These are phyloP conservation scores for Ogataea naganishii DNA, from an alignment of 805 yeast species.

Conservation along the genomic window DNA sequence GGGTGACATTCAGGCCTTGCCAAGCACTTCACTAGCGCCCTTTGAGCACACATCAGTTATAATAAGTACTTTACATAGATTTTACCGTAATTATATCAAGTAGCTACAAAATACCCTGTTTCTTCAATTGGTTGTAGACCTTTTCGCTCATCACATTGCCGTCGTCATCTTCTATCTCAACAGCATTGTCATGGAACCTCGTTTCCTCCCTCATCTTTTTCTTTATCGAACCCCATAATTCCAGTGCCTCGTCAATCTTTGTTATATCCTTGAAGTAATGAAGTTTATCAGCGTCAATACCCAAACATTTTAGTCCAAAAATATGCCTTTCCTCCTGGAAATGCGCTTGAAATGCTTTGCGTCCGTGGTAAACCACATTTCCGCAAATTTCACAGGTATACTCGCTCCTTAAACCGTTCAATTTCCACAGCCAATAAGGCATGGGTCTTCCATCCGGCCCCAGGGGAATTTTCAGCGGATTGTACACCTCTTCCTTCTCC, in stretches of 20 bases:
- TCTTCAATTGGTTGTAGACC: slow-evolving; percentile 77
- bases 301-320: slow-evolving; percentile 67
- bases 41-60: slow-evolving; percentile 1
- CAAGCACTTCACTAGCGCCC: no score
- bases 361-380: slow-evolving; percentile 60
- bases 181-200: slow-evolving; percentile 40
- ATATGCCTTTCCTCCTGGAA: slow-evolving; percentile 64
- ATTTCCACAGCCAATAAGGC: slow-evolving; percentile 87
- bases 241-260: slow-evolving; percentile 57
- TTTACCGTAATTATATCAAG: no score
- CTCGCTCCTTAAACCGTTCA: slow-evolving; percentile 72
- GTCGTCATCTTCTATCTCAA: slow-evolving; percentile 85
- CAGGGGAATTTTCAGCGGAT: slow-evolving; percentile 57
- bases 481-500: slow-evolving; percentile 18
- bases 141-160: slow-evolving; percentile 87
- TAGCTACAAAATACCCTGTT: slow-evolving; percentile 69
- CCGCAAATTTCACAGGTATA: slow-evolving; percentile 87
- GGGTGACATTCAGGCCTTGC: no score
- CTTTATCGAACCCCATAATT: slow-evolving; percentile 42
- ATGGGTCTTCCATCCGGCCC: slow-evolving; percentile 91
- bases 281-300: slow-evolving; percentile 43
- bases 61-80: neutral
- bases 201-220: slow-evolving; percentile 27
- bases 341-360: slow-evolving; percentile 64
- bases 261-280: slow-evolving; percentile 54